phyloP scores from a whole-genome alignment of 2,329 filamentous ascomycete species.

The Ascochyta fabae region DNA sequence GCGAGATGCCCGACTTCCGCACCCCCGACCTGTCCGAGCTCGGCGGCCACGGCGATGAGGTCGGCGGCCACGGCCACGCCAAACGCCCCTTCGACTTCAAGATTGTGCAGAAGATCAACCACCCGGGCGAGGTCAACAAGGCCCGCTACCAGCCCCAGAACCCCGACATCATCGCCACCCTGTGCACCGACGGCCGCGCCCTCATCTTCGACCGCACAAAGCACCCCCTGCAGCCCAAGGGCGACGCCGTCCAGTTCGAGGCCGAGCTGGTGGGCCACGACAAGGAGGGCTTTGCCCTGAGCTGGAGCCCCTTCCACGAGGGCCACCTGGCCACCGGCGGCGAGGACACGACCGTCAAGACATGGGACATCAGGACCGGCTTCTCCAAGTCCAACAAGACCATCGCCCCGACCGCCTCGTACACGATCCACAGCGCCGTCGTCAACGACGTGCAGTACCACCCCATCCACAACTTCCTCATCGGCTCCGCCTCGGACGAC shows the following conservation, averaged over 20 bases:
- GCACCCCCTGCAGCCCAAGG: constrained; percentile 75
- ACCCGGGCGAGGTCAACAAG: constrained; percentile 97
- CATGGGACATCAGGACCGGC: constrained; percentile 84
- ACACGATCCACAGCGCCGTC: constrained; percentile 85
- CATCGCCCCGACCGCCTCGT: constrained; percentile 74
- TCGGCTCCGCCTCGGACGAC: constrained; percentile 95
- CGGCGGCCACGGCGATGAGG: constrained; percentile 72
- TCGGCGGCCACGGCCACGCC: constrained; percentile 85
- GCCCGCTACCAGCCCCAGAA: constrained; percentile 98
- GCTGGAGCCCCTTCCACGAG: constrained; percentile 85
- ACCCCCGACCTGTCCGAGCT: constrained; percentile 80
- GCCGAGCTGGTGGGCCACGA: constrained; percentile 85
- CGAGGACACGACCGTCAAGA: constrained; percentile 86
- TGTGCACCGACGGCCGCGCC: constrained; percentile 85
- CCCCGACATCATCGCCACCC: constrained; percentile 92
- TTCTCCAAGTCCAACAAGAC: constrained; percentile 73
- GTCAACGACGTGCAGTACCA: constrained; percentile 99
- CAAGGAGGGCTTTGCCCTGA: constrained; percentile 87
- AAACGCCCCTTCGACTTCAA: constrained; percentile 85
- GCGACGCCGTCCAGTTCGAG: constrained; percentile 74
- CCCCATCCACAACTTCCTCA: constrained; percentile 77
- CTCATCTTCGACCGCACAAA: constrained; percentile 97
- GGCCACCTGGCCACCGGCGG: constrained; percentile 89
- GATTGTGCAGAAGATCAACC: constrained; percentile 94
- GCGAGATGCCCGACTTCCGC: constrained; percentile 85